Conservation (phyloP, 2,329 filamentous ascomycete genomes). For the Lecanicillium sp. region DNA sequence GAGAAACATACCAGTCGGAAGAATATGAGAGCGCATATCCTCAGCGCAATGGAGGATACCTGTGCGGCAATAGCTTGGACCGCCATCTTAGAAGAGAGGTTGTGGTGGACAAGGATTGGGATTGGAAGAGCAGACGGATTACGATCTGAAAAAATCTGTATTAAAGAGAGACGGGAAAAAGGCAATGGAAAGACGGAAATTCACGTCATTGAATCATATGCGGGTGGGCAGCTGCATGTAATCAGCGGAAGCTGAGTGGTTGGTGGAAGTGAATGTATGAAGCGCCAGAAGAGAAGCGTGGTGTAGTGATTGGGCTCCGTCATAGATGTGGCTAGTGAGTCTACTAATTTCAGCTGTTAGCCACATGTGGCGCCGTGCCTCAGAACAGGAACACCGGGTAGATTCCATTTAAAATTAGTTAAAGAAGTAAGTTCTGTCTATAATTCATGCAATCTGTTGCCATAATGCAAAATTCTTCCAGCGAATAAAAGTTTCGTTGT, state of each 20-base stretch:
- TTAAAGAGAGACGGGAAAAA: constrained; percentile 8
- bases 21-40: constrained; percentile 31
- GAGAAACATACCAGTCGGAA: constrained; percentile 33
- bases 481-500: too few species aligned
- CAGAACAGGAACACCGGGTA: too few species aligned
- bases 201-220: constrained; percentile 7
- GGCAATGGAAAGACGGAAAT: background rate
- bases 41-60: constrained; percentile 32
- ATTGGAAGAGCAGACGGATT: background rate
- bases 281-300: background rate
- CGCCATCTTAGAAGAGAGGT: constrained; percentile 21
- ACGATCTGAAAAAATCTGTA: background rate
- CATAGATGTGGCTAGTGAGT: background rate
- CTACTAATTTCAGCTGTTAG: too few species aligned
- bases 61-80: constrained; percentile 27
- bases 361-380: too few species aligned
- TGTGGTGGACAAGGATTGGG: background rate
- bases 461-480: too few species aligned
- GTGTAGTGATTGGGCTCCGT: background rate
- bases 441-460: too few species aligned
- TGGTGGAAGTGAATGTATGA: background rate
- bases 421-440: too few species aligned
- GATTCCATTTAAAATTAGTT: too few species aligned
- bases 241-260: constrained; percentile 1
- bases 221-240: background rate